These are phyloP conservation scores for Tricholoma hemisulphureum DNA, from an alignment of 768 basidiomycete genomes.

Conservation along the genomic window DNA sequence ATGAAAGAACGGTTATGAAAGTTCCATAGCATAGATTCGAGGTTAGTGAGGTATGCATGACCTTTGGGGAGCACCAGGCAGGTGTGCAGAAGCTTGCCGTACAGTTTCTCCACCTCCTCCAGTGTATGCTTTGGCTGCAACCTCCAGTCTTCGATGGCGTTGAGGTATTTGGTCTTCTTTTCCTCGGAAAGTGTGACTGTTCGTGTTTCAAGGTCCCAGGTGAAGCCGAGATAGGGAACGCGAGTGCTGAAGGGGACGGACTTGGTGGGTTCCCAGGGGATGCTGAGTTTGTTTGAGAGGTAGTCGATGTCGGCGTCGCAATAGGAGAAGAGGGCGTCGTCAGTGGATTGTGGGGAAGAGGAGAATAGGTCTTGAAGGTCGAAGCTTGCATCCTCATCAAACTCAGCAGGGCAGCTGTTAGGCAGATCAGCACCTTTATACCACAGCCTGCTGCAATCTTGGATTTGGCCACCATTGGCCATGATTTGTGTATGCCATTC, in stretches of 20 bases:
- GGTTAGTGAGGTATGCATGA: neutral
- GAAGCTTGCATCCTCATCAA: neutral
- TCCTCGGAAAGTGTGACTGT: neutral
- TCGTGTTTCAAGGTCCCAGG: neutral
- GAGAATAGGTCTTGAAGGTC: constrained; percentile 18
- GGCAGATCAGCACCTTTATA: constrained; percentile 14
- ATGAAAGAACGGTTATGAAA: neutral
- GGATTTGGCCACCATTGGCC: neutral
- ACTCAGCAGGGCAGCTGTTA: neutral
- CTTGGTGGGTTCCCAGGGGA: constrained; percentile 28
- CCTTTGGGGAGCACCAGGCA: neutral
- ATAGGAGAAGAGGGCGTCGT: constrained; percentile 18
- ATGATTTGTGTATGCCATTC: constrained; percentile 11
- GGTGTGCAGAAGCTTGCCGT: neutral
- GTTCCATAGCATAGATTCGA: neutral
- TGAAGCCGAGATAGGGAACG: constrained; percentile 26
- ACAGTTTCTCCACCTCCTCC: neutral
- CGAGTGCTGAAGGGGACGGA: constrained; percentile 18
- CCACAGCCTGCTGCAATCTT: constrained; percentile 14
- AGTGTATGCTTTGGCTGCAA: neutral
- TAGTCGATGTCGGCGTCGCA: constrained; percentile 33
- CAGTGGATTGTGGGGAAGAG: constrained; percentile 10
- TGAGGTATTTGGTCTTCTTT: neutral
- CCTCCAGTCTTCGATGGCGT: neutral
- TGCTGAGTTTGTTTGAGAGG: constrained; percentile 26